Evolutionary conservation across 83 land plant species (phyloP).

Genomic region (Larix sibirica): DNA sequence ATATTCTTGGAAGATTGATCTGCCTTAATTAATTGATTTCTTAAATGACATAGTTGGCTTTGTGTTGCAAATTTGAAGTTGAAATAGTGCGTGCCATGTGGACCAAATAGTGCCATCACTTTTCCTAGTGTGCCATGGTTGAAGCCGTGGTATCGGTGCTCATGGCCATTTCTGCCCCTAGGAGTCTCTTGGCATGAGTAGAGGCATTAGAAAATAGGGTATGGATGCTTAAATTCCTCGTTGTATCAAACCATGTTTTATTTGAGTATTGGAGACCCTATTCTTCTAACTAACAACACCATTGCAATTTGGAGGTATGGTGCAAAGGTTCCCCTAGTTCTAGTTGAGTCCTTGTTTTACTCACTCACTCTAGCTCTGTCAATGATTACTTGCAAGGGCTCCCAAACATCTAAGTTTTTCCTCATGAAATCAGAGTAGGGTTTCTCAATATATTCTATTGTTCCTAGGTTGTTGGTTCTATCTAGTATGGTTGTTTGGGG

Average conservation of each 20-base stretch:
- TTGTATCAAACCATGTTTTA: no score
- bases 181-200: conserved; percentile 30
- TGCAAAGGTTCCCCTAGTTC: conserved; percentile 59
- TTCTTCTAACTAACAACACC: background rate
- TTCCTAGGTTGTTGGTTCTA: conserved; percentile 44
- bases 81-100: conserved; percentile 31
- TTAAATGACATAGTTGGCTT: background rate
- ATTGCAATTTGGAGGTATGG: conserved; percentile 55
- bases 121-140: conserved; percentile 26
- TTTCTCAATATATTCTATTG: conserved; percentile 25
- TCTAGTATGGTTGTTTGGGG: conserved; percentile 84
- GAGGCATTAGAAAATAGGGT: conserved; percentile 24
- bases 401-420: conserved; percentile 57
- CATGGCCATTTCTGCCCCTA: conserved; percentile 31
- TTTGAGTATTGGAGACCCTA: background rate
- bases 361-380: conserved; percentile 49
- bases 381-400: conserved; percentile 30
- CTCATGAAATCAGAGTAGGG: conserved; percentile 51
- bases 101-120: conserved; percentile 30
- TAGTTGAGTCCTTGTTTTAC: conserved; percentile 56
- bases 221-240: background rate
- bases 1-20: background rate
- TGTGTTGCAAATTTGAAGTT: conserved; percentile 24
- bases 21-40: background rate
- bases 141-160: conserved; percentile 40